A percentile compares a stretch with the other conserved stretches of the same genome.
phyloP scores from a whole-genome alignment of 208 protist genomes.

The Crithidia mellificae region DNA sequence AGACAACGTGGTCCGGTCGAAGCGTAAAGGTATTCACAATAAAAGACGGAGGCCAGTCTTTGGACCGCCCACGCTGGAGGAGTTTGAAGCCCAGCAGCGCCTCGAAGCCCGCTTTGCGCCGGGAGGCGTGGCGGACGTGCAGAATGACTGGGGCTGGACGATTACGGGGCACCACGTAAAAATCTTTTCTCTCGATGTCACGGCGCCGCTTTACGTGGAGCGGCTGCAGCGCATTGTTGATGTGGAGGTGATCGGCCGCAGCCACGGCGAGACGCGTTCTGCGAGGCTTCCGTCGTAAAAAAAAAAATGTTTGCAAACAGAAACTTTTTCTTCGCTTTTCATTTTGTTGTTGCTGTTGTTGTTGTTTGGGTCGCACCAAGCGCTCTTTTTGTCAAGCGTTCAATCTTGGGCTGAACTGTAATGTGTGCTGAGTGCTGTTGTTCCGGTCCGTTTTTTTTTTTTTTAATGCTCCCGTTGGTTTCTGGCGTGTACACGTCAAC shows the following conservation, averaged over 20 bases:
- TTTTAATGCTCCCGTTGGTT: too few relatives aligned
- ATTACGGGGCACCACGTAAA: slow-evolving; percentile 61
- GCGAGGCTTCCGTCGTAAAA: slow-evolving; percentile 1
- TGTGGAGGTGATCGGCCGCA: slow-evolving; percentile 20
- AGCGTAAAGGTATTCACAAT: not conserved
- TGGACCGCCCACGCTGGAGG: slow-evolving; percentile 21
- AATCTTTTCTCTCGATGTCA: slow-evolving; percentile 72
- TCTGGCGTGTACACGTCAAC: too few relatives aligned
- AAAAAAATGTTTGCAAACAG: not conserved
- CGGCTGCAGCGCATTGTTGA: slow-evolving; percentile 49
- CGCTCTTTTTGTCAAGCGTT: too few relatives aligned
- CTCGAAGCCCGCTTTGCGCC: slow-evolving; percentile 18
- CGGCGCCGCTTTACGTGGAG: slow-evolving; percentile 64
- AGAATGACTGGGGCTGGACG: slow-evolving; percentile 84
- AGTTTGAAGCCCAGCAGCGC: slow-evolving; percentile 27
- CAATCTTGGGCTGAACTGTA: too few relatives aligned
- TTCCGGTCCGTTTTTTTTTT: too few relatives aligned
- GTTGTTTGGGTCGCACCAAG: not conserved
- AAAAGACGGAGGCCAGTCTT: not conserved
- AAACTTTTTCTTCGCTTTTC: not conserved
- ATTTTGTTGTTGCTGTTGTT: not conserved
- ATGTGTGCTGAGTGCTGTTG: too few relatives aligned
- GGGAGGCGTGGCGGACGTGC: slow-evolving; percentile 35
- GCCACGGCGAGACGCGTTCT: slow-evolving; percentile 6
- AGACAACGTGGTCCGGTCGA: not conserved